Evolutionary conservation across 1,284 basidiomycete genomes (phyloP), one percentile per base, ranked within the genome.

Genomic region (Heterobasidion irregulare): DNA sequence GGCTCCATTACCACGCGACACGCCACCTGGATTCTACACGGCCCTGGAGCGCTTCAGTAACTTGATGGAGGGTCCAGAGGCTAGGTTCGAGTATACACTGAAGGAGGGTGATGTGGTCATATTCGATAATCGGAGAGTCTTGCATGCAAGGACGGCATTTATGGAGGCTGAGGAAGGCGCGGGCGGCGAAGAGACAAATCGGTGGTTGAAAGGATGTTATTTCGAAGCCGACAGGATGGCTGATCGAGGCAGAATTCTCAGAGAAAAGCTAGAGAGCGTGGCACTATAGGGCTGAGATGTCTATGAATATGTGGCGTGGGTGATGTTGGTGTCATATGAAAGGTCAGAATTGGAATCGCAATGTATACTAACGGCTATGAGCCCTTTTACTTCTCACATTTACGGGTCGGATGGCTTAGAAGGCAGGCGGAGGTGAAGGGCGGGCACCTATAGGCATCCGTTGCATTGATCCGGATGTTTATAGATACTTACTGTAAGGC

Each of bases 71-170:
- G 75, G 79, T 15, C 73, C 78, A 0, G 66, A 68, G 15, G 78
- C 80, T 36, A 76, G 75, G 38, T 89, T 81, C 63, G 72, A 83
- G 62, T 86, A 92, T 68, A 83, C 79, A 53, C 72, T 98, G 54
- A 67, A 75, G 38, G 92, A 94, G 67, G 93, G 94, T 47, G 93
- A 98, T 61, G 85, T 86, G 16, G 94, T 93, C 36, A 62, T 96
- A 12, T 99, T 99, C 63, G 94, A 98, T 68, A 99, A 98, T 64
- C 76, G 94, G 19, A 76, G 96, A n/a, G 85, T 97, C 2, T 70
- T 98, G 56, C 96, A 99, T 66, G 92, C 92, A 0, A 74, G 96
- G 9, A 90, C 84, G 1, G 86, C 85, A 2, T 99, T 98, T 68
- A 66, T 38, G 36, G 63, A 64, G n/a, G 54, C 43, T 5, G 53